phyloP scores from a whole-genome alignment of 345 rosid species.

The Dimocarpus longan region DNA sequence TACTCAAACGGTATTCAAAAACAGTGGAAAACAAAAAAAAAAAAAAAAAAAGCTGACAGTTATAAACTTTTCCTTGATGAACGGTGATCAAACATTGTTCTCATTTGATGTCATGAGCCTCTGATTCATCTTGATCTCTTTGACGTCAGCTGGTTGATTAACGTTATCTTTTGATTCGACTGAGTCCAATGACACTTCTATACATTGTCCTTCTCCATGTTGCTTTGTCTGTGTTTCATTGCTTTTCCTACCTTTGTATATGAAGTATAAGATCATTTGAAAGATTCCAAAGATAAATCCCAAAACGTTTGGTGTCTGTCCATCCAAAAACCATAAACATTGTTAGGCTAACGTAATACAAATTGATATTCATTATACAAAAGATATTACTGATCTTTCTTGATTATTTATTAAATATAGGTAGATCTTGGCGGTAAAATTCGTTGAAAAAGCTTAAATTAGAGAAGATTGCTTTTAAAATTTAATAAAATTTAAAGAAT shows the following conservation, averaged over 20 bases:
- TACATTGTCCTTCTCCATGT: neutral
- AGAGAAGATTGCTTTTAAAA: no score
- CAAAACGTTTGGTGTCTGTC: constrained; percentile 55
- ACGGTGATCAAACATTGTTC: constrained; percentile 4
- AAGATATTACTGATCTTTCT: no score
- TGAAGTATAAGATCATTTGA: constrained; percentile 72
- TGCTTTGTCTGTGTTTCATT: constrained; percentile 17
- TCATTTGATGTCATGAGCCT: neutral
- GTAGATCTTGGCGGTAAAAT: no score
- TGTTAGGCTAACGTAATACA: neutral
- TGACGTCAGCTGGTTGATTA: neutral
- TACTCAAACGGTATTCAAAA: no score
- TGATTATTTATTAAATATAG: no score
- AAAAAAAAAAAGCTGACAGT: no score
- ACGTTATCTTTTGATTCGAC: neutral
- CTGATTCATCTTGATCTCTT: neutral
- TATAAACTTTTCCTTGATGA: no score
- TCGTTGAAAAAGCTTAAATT: no score
- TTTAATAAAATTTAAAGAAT: no score
- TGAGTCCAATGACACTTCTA: neutral
- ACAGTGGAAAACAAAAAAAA: no score
- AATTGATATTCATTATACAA: no score
- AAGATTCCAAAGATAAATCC: constrained; percentile 60
- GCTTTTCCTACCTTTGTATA: constrained; percentile 46
- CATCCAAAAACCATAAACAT: constrained; percentile 5